A percentile compares a stretch with the other conserved stretches of the same genome.
Conservation (phyloP, 2,329 filamentous ascomycete species). For the Aphanocladium album region DNA sequence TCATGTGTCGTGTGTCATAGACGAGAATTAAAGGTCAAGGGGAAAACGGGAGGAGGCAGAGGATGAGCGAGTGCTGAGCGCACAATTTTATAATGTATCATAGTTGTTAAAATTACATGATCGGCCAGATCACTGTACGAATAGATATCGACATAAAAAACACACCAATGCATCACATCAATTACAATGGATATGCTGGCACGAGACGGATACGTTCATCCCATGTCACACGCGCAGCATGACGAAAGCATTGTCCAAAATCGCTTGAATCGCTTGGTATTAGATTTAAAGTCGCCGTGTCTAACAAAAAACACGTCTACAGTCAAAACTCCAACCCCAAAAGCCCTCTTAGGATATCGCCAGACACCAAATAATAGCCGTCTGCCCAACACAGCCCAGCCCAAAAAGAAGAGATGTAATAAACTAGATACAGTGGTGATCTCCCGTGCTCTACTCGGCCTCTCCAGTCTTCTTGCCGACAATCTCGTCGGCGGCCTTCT, state of each 20-base stretch:
- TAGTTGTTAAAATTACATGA: constrained; percentile 9
- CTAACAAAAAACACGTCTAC: neutral
- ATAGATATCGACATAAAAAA: constrained; percentile 4
- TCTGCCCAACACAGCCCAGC: constrained; percentile 7
- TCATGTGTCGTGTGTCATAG: constrained; percentile 65
- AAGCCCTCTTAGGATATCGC: constrained; percentile 1
- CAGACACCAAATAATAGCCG: constrained; percentile 8
- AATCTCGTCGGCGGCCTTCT: neutral
- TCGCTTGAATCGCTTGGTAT: constrained; percentile 6
- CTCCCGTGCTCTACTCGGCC: neutral
- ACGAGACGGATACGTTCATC: too few relatives aligned
- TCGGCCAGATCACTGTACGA: constrained; percentile 5
- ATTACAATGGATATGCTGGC: too few relatives aligned
- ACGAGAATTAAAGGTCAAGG: neutral
- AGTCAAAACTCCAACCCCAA: constrained; percentile 6
- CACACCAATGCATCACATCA: constrained; percentile 1
- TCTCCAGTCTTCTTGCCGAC: neutral
- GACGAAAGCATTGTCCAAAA: neutral
- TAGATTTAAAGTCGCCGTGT: constrained; percentile 8
- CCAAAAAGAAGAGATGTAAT: constrained; percentile 2
- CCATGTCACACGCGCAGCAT: too few relatives aligned
- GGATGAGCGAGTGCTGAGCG: neutral
- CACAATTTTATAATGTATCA: constrained; percentile 3
- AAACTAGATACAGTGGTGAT: neutral
- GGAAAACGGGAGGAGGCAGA: neutral